These are phyloP conservation scores for Tricholomella constricta DNA, from an alignment of 768 basidiomycete species.

Conservation along the genomic window DNA sequence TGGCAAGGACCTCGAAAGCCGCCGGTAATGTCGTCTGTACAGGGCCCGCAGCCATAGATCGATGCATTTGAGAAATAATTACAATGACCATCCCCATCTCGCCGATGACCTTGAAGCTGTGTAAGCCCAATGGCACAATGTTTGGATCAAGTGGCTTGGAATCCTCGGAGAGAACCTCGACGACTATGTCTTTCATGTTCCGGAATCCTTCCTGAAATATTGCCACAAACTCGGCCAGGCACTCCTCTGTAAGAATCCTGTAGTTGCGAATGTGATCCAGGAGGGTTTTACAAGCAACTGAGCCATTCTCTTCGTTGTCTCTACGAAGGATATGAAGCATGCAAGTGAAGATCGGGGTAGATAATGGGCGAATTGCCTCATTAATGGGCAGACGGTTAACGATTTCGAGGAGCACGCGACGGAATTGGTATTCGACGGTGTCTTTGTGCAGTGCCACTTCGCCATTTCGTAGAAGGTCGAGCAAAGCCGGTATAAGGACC, in stretches of 20 bases:
- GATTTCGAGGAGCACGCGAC: slow-evolving; percentile 85
- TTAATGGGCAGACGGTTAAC: slow-evolving; percentile 83
- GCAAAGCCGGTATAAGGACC: slow-evolving; percentile 70
- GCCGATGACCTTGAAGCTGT: slow-evolving; percentile 91
- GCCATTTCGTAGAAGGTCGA: slow-evolving; percentile 71
- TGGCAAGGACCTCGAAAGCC: slow-evolving; percentile 76
- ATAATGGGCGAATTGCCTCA: slow-evolving; percentile 74
- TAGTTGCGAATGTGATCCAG: slow-evolving; percentile 86
- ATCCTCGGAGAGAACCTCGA: slow-evolving; percentile 72
- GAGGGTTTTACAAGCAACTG: slow-evolving; percentile 86
- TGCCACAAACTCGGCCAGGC: slow-evolving; percentile 75
- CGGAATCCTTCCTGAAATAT: slow-evolving; percentile 78
- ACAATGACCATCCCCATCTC: slow-evolving; percentile 94
- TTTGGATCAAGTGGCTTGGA: slow-evolving; percentile 58
- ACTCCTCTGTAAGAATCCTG: slow-evolving; percentile 69
- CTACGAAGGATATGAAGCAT: slow-evolving; percentile 82
- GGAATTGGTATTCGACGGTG: slow-evolving; percentile 75
- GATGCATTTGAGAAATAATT: slow-evolving; percentile 83
- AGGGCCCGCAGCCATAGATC: slow-evolving; percentile 60
- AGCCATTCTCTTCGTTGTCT: slow-evolving; percentile 97
- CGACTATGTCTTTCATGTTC: slow-evolving; percentile 72
- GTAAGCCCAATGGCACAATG: slow-evolving; percentile 64
- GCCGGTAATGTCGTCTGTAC: slow-evolving; percentile 72
- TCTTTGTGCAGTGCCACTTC: slow-evolving; percentile 70
- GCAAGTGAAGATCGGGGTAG: slow-evolving; percentile 67